These are phyloP conservation scores for Cutaneotrichosporon cutaneum DNA, from an alignment of 1,284 basidiomycete genomes.

Conservation along the genomic window DNA sequence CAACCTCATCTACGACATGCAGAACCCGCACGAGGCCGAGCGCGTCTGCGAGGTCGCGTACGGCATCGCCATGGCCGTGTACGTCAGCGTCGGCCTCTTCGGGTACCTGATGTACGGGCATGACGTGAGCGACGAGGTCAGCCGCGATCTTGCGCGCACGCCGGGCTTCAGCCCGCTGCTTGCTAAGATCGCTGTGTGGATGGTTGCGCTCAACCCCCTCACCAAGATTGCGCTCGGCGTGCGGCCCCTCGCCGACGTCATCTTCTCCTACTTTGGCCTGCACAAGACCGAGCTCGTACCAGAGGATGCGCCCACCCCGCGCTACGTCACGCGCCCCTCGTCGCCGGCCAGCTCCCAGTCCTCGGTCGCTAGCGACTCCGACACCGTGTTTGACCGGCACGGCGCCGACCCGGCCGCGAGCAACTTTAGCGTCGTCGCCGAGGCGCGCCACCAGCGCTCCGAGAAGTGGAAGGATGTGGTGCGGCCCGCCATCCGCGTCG, in stretches of 20 bases:
- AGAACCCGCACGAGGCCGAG: slow-evolving; percentile 71
- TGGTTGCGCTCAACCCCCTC: slow-evolving; percentile 59
- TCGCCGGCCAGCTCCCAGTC: slow-evolving; percentile 20
- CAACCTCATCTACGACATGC: slow-evolving; percentile 78
- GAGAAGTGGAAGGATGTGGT: slow-evolving; percentile 56
- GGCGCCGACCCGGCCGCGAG: slow-evolving; percentile 15
- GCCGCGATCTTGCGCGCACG: slow-evolving; percentile 73
- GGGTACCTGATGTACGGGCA: slow-evolving; percentile 94
- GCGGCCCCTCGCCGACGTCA: slow-evolving; percentile 59
- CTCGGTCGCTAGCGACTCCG: not conserved
- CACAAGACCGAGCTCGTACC: slow-evolving; percentile 46
- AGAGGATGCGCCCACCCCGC: slow-evolving; percentile 30
- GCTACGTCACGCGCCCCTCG: slow-evolving; percentile 33
- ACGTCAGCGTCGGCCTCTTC: slow-evolving; percentile 72
- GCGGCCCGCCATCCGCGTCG: slow-evolving; percentile 61
- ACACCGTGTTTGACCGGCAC: not conserved
- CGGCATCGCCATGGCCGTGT: slow-evolving; percentile 73
- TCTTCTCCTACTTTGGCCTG: slow-evolving; percentile 39
- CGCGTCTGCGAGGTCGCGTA: slow-evolving; percentile 52
- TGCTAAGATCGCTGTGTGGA: slow-evolving; percentile 76
- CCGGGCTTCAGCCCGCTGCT: slow-evolving; percentile 70
- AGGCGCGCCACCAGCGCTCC: slow-evolving; percentile 29
- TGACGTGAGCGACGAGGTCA: slow-evolving; percentile 79
- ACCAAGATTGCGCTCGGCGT: slow-evolving; percentile 83
- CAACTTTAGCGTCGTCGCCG: slow-evolving; percentile 59